phyloP scores from a whole-genome alignment of 768 basidiomycete species.

The Gymnopilus junonius region DNA sequence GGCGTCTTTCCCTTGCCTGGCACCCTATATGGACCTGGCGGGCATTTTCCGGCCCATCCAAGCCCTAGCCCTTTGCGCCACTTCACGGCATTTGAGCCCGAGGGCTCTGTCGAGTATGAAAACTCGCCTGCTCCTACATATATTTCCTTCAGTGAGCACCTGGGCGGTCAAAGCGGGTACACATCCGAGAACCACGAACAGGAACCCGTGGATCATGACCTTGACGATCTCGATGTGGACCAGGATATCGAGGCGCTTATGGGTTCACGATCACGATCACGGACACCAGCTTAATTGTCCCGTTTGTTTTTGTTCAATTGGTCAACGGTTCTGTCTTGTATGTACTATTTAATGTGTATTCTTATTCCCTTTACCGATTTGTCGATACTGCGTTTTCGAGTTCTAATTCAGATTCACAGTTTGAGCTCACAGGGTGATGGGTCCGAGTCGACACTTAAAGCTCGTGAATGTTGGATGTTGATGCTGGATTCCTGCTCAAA shows the following conservation, averaged over 20 bases:
- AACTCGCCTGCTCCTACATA: slow-evolving; percentile 56
- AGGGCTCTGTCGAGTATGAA: slow-evolving; percentile 38
- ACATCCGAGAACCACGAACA: slow-evolving; percentile 49
- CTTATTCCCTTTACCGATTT: not conserved
- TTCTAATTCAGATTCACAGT: not conserved
- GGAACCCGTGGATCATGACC: slow-evolving; percentile 8
- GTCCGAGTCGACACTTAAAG: too few relatives aligned
- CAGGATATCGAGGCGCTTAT: slow-evolving; percentile 30
- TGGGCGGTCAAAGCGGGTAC: slow-evolving; percentile 57
- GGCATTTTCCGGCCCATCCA: slow-evolving; percentile 22
- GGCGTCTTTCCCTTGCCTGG: not conserved
- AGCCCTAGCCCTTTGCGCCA: slow-evolving; percentile 50
- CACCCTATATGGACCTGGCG: slow-evolving; percentile 14
- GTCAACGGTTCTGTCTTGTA: not conserved
- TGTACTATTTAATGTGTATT: slow-evolving; percentile 1
- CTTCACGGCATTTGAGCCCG: slow-evolving; percentile 40
- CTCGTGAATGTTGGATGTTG: too few relatives aligned
- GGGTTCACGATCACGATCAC: slow-evolving; percentile 12
- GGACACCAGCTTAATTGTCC: slow-evolving; percentile 17
- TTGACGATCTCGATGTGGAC: slow-evolving; percentile 36
- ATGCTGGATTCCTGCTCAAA: too few relatives aligned
- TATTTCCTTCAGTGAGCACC: slow-evolving; percentile 52
- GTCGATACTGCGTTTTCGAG: not conserved
- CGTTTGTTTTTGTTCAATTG: not conserved
- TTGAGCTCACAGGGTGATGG: not conserved